phyloP scores from a whole-genome alignment of 345 rosid genomes.

The Jatropha curcas region DNA sequence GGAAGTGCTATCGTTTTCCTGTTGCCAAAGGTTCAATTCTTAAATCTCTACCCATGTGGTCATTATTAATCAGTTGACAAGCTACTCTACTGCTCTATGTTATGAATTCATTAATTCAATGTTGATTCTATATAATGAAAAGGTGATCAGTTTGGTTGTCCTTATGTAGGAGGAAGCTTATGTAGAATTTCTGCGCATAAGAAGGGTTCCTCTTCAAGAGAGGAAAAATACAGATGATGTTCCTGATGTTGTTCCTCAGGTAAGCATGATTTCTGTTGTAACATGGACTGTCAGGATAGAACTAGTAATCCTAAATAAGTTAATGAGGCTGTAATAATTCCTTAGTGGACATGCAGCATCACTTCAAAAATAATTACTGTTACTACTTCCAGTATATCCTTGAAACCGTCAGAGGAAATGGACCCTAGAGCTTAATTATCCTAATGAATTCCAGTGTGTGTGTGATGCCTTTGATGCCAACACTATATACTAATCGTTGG shows the following conservation, averaged over 20 bases:
- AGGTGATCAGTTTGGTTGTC: conserved; percentile 3
- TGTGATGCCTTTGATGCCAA: neutral
- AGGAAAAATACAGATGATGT: conserved; percentile 49
- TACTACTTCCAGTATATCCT: neutral
- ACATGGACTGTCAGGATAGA: neutral
- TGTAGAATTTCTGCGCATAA: conserved; percentile 71
- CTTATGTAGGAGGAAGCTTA: conserved; percentile 79
- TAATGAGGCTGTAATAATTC: neutral
- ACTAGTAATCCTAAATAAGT: neutral
- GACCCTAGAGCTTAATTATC: neutral
- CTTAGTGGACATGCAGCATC: neutral
- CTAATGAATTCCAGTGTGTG: neutral
- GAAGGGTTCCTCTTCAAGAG: conserved; percentile 75
- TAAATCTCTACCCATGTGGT: neutral
- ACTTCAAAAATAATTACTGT: neutral
- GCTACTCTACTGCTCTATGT: neutral
- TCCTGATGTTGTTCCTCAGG: conserved; percentile 69
- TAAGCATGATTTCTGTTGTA: conserved; percentile 22
- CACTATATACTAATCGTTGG: neutral
- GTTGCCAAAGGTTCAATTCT: conserved; percentile 61
- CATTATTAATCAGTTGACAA: neutral
- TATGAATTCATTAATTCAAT: neutral
- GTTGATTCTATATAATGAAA: neutral
- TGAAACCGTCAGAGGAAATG: neutral
- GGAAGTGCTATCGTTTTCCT: conserved; percentile 74